Percentiles rank a stretch among this genome's conserved stretches.
Evolutionary conservation across 2,329 filamentous ascomycete species (phyloP).

Genomic region (Calonectria pseudoreteaudii): DNA sequence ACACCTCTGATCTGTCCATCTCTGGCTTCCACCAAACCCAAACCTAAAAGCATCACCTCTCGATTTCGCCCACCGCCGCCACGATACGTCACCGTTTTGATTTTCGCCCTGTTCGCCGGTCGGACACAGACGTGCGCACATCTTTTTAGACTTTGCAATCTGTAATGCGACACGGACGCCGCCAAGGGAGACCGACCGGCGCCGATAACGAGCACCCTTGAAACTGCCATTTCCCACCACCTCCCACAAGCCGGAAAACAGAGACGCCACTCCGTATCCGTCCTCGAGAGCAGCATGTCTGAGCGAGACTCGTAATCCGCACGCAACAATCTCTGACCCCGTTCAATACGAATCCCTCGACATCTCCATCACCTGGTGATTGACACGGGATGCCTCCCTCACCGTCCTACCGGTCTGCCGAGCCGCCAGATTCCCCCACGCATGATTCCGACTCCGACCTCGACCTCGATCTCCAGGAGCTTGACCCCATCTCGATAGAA

Average conservation of each 20-base stretch:
- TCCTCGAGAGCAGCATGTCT: conserved; percentile 40
- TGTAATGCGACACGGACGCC: conserved; percentile 36
- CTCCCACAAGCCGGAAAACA: not conserved
- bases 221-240: conserved; percentile 20
- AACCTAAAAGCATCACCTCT: conserved; percentile 15
- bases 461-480: conserved; percentile 83
- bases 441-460: conserved; percentile 81
- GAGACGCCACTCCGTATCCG: conserved; percentile 10
- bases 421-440: conserved; percentile 73
- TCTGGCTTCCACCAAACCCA: conserved; percentile 27
- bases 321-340: conserved; percentile 28
- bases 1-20: conserved; percentile 15
- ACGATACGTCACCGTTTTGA: not conserved
- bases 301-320: conserved; percentile 35
- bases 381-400: conserved; percentile 68
- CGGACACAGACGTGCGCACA: conserved; percentile 33
- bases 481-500: conserved; percentile 71
- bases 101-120: conserved; percentile 31
- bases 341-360: conserved; percentile 26
- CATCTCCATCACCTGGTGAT: conserved; percentile 26
- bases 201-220: conserved; percentile 25
- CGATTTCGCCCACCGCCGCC: not conserved
- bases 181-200: conserved; percentile 6
- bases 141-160: conserved; percentile 8
- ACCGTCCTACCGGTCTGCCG: conserved; percentile 63